A percentile compares a stretch with the other conserved stretches of the same genome.
phyloP scores from a whole-genome alignment of 139 green algal species.

The Picochlorum sp. region DNA sequence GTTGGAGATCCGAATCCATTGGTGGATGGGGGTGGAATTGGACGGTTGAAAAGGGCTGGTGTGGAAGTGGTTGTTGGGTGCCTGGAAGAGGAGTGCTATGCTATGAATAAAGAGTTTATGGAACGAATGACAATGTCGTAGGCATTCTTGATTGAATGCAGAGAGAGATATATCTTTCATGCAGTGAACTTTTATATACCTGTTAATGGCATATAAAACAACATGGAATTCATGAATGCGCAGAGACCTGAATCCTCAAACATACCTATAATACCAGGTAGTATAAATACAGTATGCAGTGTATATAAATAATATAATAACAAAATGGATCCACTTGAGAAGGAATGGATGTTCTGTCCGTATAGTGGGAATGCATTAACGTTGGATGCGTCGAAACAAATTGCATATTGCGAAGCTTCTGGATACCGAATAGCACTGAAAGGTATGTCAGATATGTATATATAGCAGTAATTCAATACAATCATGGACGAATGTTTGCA shows the following conservation, averaged over 20 bases:
- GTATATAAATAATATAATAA: too few species aligned
- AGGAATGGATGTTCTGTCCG: slow-evolving; percentile 45
- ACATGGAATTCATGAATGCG: too few species aligned
- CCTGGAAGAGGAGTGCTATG: slow-evolving; percentile 41
- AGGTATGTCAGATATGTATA: slow-evolving; percentile 2
- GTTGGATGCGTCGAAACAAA: slow-evolving; percentile 17
- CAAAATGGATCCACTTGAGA: slow-evolving; percentile 1
- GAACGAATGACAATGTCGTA: slow-evolving; percentile 45
- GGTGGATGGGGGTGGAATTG: slow-evolving; percentile 65
- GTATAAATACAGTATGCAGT: too few species aligned
- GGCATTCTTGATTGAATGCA: too few species aligned
- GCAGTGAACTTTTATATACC: too few species aligned
- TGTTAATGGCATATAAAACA: too few species aligned
- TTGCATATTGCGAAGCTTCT: slow-evolving; percentile 16
- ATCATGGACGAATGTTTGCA: neutral
- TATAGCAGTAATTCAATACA: neutral
- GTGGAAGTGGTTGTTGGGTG: slow-evolving; percentile 57
- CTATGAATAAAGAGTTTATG: slow-evolving; percentile 83
- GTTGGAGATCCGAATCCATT: slow-evolving; percentile 83
- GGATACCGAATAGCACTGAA: slow-evolving; percentile 10
- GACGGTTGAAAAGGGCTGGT: slow-evolving; percentile 54
- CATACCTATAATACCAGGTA: too few species aligned
- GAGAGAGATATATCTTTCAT: too few species aligned
- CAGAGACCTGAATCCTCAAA: too few species aligned
- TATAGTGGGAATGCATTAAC: slow-evolving; percentile 26